Conservation (phyloP, 176 grass and related monocot species). For the Pharus latifolius region DNA sequence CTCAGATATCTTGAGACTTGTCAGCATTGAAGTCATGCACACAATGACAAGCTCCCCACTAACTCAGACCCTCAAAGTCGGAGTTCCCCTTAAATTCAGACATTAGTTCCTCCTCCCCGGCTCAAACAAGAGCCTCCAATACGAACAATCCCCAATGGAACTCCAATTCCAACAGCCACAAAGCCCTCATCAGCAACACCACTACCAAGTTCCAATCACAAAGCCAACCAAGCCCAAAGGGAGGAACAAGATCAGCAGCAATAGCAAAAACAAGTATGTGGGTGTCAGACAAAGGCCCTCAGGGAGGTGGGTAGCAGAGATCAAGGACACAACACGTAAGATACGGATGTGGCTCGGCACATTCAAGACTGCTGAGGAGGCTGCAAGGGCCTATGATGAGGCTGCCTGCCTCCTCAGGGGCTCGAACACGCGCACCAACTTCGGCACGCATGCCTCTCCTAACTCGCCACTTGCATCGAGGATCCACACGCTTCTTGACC, state of each 20-base stretch:
- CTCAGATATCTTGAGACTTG: constrained; percentile 28
- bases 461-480: constrained; percentile 34
- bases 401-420: constrained; percentile 56
- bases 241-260: background rate
- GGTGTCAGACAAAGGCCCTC: constrained; percentile 53
- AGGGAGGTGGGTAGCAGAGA: constrained; percentile 63
- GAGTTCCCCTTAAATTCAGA: constrained; percentile 34
- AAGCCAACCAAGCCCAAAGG: constrained; percentile 11
- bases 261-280: constrained; percentile 21
- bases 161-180: constrained; percentile 45
- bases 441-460: background rate
- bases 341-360: constrained; percentile 68
- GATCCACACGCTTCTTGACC: constrained; percentile 33
- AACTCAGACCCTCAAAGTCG: background rate
- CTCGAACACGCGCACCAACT: constrained; percentile 67
- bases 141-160: constrained; percentile 21
- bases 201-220: background rate
- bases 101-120: background rate
- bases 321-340: constrained; percentile 62
- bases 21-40: constrained; percentile 15
- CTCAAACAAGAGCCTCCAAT: background rate
- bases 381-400: constrained; percentile 50
- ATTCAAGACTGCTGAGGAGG: constrained; percentile 59
- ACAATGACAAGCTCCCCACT: constrained; percentile 28
- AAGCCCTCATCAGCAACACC: constrained; percentile 29